Percentiles rank a stretch among this genome's conserved stretches.
These are phyloP conservation scores for Clarireedia monteithiana DNA, from an alignment of 2,329 filamentous ascomycete species.

Conservation along the genomic window DNA sequence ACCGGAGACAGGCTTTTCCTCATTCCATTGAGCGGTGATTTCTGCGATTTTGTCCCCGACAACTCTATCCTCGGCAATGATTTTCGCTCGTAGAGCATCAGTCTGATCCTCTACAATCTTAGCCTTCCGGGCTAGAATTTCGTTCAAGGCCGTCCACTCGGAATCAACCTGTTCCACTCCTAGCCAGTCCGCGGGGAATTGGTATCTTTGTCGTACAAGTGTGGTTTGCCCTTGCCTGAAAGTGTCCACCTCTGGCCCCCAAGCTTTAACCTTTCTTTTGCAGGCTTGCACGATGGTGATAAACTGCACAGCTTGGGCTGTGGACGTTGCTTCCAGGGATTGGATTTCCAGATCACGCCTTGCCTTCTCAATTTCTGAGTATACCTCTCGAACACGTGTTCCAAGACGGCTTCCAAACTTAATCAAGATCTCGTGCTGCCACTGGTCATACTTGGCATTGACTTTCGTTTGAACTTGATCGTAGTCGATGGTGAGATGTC, in stretches of 20 bases:
- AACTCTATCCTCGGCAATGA: constrained; percentile 85
- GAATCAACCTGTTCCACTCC: constrained; percentile 94
- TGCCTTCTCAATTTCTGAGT: constrained; percentile 84
- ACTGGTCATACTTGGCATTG: constrained; percentile 98
- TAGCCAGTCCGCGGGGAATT: constrained; percentile 90
- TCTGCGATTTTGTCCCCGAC: constrained; percentile 83
- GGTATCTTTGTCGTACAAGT: constrained; percentile 82
- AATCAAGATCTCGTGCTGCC: constrained; percentile 93
- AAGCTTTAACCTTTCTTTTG: constrained; percentile 85
- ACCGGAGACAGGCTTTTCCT: constrained; percentile 94
- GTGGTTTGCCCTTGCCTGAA: constrained; percentile 96
- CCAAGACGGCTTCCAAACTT: constrained; percentile 90
- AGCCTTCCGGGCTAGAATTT: constrained; percentile 83
- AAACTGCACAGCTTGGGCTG: constrained; percentile 93
- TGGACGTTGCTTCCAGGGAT: constrained; percentile 88
- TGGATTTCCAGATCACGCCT: constrained; percentile 85
- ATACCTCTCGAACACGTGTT: constrained; percentile 84
- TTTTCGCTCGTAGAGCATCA: constrained; percentile 90
- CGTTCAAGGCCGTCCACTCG: constrained; percentile 89
- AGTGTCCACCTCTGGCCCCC: constrained; percentile 92
- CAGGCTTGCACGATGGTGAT: constrained; percentile 97
- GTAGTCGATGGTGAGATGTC: constrained; percentile 92
- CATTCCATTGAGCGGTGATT: constrained; percentile 81
- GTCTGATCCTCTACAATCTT: constrained; percentile 96
- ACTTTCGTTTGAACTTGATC: constrained; percentile 98